A percentile compares a stretch with the other conserved stretches of the same genome.
Evolutionary conservation across 345 rosid species (phyloP).

Genomic region (Erucastrum elatum): DNA sequence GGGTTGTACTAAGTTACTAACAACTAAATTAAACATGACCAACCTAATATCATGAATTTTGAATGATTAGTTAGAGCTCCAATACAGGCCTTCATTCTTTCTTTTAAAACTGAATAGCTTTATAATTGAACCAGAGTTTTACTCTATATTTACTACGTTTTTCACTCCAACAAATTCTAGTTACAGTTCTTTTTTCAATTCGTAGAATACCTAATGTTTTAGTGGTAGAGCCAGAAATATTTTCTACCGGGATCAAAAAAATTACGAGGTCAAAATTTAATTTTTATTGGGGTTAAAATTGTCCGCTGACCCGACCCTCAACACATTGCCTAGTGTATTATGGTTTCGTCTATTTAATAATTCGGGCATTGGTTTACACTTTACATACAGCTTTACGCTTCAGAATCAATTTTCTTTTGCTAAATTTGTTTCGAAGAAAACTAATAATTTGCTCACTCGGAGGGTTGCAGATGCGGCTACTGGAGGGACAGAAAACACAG

Average conservation of each 20-base stretch:
- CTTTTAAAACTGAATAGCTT: neutral
- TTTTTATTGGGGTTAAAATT: no score
- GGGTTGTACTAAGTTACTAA: neutral
- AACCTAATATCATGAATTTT: neutral
- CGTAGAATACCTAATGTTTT: neutral
- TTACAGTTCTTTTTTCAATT: neutral
- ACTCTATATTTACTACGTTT: neutral
- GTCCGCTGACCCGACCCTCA: no score
- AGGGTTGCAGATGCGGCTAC: slow-evolving; percentile 31
- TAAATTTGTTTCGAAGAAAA: neutral
- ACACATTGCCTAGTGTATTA: neutral
- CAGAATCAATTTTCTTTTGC: neutral
- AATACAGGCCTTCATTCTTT: no score
- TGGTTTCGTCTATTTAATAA: neutral
- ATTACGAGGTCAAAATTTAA: no score
- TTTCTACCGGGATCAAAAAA: no score
- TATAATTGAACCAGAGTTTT: neutral
- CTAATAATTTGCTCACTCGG: slow-evolving; percentile 30
- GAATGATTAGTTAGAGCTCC: neutral
- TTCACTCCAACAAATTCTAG: neutral
- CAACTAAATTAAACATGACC: neutral
- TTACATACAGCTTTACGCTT: neutral
- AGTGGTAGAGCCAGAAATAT: no score
- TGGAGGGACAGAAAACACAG: slow-evolving; percentile 29
- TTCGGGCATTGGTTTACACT: no score